phyloP scores from a whole-genome alignment of 768 basidiomycete species.

The Daedalea quercina region DNA sequence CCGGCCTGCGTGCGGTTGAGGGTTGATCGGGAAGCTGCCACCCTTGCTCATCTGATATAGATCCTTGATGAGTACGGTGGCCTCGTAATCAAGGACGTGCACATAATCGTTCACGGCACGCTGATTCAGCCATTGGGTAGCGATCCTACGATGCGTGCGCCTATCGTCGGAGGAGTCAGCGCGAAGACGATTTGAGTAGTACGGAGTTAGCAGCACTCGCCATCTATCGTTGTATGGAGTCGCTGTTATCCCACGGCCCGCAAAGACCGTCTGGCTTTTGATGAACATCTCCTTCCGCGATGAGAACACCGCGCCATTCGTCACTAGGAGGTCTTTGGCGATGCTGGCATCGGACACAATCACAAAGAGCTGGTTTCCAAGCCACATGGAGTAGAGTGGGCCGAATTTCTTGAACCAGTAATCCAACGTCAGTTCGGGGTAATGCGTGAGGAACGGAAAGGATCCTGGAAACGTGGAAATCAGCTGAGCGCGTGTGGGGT shows the following conservation, averaged over 20 bases:
- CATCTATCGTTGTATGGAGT: conserved; percentile 38
- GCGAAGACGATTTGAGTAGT: neutral
- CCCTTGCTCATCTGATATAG: conserved; percentile 30
- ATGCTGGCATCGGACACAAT: conserved; percentile 38
- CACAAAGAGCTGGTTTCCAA: conserved; percentile 42
- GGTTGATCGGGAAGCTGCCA: conserved; percentile 28
- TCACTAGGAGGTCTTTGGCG: conserved; percentile 38
- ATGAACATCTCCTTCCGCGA: conserved; percentile 40
- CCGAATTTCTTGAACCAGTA: conserved; percentile 29
- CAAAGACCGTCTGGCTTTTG: conserved; percentile 38
- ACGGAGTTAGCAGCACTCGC: conserved; percentile 15
- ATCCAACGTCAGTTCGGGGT: conserved; percentile 31
- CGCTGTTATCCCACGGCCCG: conserved; percentile 37
- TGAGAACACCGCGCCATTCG: conserved; percentile 39
- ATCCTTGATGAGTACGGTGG: conserved; percentile 32
- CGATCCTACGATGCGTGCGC: conserved; percentile 38
- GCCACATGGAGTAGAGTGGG: conserved; percentile 37
- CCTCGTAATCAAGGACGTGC: conserved; percentile 22
- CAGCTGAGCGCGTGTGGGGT: no score
- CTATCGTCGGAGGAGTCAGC: conserved; percentile 11
- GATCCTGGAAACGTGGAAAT: no score
- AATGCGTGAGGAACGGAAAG: conserved; percentile 33
- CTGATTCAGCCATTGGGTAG: conserved; percentile 25
- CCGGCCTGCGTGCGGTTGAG: conserved; percentile 33
- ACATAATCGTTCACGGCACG: conserved; percentile 31